Evolutionary conservation across 2,329 filamentous ascomycete species (phyloP).

Genomic region (Mycosphaerella sp.): DNA sequence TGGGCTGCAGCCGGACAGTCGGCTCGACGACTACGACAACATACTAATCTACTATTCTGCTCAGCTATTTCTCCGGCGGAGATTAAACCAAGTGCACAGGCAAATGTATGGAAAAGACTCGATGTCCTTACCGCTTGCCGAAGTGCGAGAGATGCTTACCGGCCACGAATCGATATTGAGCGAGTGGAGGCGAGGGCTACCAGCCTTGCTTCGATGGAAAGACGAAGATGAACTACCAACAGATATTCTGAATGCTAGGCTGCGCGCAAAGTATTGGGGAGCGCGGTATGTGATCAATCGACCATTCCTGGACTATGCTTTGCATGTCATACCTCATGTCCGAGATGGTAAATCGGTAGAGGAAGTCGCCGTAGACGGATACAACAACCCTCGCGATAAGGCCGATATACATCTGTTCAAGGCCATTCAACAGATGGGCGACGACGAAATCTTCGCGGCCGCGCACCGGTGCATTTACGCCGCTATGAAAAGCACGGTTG

Average conservation of each 20-base stretch:
- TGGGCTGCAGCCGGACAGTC: slow-evolving; percentile 20
- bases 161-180: slow-evolving; percentile 39
- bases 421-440: slow-evolving; percentile 30
- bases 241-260: slow-evolving; percentile 73
- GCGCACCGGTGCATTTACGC: slow-evolving; percentile 57
- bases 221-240: slow-evolving; percentile 64
- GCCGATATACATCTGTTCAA: slow-evolving; percentile 34
- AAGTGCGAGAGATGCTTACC: slow-evolving; percentile 28
- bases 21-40: slow-evolving; percentile 28
- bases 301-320: slow-evolving; percentile 61
- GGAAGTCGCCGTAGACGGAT: slow-evolving; percentile 28
- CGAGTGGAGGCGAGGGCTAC: slow-evolving; percentile 50
- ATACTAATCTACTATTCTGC: slow-evolving; percentile 55
- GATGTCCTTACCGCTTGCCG: slow-evolving; percentile 18
- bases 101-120: slow-evolving; percentile 45
- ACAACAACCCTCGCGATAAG: slow-evolving; percentile 29
- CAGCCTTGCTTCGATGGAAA: slow-evolving; percentile 52
- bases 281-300: slow-evolving; percentile 84
- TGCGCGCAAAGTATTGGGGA: slow-evolving; percentile 93
- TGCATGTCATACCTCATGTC: slow-evolving; percentile 44
- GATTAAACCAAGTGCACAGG: slow-evolving; percentile 52
- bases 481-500: slow-evolving; percentile 75
- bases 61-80: slow-evolving; percentile 55
- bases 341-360: slow-evolving; percentile 22
- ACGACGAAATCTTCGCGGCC: slow-evolving; percentile 28